Evolutionary conservation across 2,329 filamentous ascomycete genomes (phyloP), one percentile per base, ranked within the genome.

Genomic region (Chaetoscypha palmicola): DNA sequence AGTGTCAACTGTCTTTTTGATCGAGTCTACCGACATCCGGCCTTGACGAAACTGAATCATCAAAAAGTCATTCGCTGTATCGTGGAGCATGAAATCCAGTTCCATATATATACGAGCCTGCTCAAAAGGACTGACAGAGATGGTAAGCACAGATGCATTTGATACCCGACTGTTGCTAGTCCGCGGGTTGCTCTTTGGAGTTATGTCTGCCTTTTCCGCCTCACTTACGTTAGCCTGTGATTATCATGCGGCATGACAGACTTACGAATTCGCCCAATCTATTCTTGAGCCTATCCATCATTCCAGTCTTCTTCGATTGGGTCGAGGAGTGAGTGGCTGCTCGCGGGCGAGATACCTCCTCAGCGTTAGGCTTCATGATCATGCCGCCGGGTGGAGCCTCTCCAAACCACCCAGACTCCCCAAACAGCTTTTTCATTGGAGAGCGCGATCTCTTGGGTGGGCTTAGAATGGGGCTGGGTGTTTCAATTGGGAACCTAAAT

Each of bases 381-480:
- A 45, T 17, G 5, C 41, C 20, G 38, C 58, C 57, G 32, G 49
- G 40, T 9, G 57, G 50, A 8, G 55, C 53, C 3, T 47, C 31
- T 31, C 57, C 58, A 28, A 62, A 54, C 55, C 57, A 62, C 12
- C 59, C 60, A 38, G 55, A 44, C 33, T 59, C 54, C 16, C 59
- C 60, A 40, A 61, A 61, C 56, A 62, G 54, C 43, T 59, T 61
- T 38, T 62, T 62, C 57, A 60, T 59, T 3, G 60, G 59, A 8
- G 59, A 62, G 5, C 59, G 57, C 11, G 58, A 57, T 35, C 59
- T 43, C 41, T 55, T 57, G 19, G 51, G 52, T 19, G 50, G 40
- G 12, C 38, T 43, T 9, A 11, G 16, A 12, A 28, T 4, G 8
- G n/a, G 32, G 17, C 30, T 39, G 11, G 17, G 28, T 14, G 19